These are phyloP conservation scores for Solanum dulcamara DNA, from an alignment of 257 asterid genomes.

Conservation along the genomic window DNA sequence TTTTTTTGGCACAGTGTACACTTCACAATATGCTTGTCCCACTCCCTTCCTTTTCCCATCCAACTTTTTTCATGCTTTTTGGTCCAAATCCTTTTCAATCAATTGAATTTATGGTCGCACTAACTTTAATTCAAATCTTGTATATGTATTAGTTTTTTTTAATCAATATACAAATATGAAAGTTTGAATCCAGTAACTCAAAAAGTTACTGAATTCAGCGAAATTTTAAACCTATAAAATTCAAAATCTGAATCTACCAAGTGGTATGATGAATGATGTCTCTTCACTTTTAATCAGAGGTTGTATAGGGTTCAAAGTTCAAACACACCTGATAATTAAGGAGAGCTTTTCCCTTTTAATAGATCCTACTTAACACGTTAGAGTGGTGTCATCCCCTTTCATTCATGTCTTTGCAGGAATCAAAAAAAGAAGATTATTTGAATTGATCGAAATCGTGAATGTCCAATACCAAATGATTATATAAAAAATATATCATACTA, in stretches of 20 bases:
- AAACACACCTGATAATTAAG: not conserved
- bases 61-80: not conserved
- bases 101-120: not conserved
- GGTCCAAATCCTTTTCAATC: not conserved
- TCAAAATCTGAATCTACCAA: not conserved
- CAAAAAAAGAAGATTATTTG: no score
- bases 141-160: not conserved
- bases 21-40: not conserved
- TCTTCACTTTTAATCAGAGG: not conserved
- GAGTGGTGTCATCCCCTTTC: no score
- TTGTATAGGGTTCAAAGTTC: fast-evolving
- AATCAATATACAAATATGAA: no score
- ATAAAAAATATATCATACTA: not conserved
- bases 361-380: not conserved
- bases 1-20: not conserved
- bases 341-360: not conserved
- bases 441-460: not conserved
- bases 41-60: not conserved
- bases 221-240: not conserved
- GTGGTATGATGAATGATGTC: not conserved
- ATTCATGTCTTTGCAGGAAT: no score
- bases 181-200: not conserved
- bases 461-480: not conserved
- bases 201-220: fast-evolving
- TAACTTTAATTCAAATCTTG: not conserved